Conservation (phyloP, 148 eudicot species). For the Chenopodium formosanum region DNA sequence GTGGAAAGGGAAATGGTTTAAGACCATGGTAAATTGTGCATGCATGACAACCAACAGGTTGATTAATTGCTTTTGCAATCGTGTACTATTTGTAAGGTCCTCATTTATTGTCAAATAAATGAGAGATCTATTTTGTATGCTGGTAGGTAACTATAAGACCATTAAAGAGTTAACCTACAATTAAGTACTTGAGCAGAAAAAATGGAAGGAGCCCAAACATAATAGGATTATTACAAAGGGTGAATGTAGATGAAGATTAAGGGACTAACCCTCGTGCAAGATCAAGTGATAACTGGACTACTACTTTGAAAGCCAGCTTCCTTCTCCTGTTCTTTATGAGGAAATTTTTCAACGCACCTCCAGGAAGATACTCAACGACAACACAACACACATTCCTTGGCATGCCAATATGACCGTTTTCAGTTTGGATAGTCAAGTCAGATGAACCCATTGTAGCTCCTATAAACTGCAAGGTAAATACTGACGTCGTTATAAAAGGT, state of each 20-base stretch:
- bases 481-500: neutral
- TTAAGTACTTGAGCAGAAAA: neutral
- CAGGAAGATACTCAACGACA: conserved; percentile 87
- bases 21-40: neutral
- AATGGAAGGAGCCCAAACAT: neutral
- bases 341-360: conserved; percentile 77
- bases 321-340: conserved; percentile 77
- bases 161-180: neutral
- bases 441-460: conserved; percentile 85
- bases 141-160: neutral
- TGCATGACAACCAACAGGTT: neutral
- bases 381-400: conserved; percentile 81
- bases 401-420: conserved; percentile 76
- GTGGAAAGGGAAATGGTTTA: neutral
- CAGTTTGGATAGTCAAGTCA: conserved; percentile 71
- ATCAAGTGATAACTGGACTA: conserved; percentile 76
- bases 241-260: conserved; percentile 8
- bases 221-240: neutral
- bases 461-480: conserved; percentile 60
- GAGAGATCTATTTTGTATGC: neutral
- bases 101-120: neutral
- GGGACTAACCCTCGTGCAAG: conserved; percentile 75
- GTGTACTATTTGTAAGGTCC: neutral
- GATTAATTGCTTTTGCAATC: neutral
- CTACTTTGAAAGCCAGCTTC: conserved; percentile 85